Conservation (phyloP, 257 asterid species). For the Jacaranda copaia region DNA sequence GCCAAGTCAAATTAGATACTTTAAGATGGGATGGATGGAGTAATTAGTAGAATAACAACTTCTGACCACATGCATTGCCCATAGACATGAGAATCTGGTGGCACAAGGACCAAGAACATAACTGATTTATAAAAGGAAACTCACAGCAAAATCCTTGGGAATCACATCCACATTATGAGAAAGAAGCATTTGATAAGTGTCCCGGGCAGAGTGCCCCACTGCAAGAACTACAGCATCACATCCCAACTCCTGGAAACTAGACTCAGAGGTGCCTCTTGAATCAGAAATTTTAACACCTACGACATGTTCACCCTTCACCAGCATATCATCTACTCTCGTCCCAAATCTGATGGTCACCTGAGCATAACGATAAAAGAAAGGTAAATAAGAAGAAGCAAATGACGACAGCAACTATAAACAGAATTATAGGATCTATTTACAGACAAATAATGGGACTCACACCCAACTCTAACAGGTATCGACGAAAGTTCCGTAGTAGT, state of each 20-base stretch:
- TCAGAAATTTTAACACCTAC: conserved; percentile 80
- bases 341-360: conserved; percentile 86
- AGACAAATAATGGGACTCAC: conserved; percentile 57
- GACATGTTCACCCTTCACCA: conserved; percentile 66
- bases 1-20: conserved; percentile 9
- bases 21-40: conserved; percentile 14
- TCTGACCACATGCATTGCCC: background rate
- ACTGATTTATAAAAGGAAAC: conserved; percentile 39
- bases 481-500: conserved; percentile 75
- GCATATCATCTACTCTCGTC: conserved; percentile 87
- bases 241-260: conserved; percentile 52
- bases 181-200: conserved; percentile 85
- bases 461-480: conserved; percentile 80
- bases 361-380: conserved; percentile 38
- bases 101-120: conserved; percentile 26
- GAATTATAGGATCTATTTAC: conserved; percentile 23
- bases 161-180: conserved; percentile 76
- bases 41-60: conserved; percentile 17
- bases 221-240: conserved; percentile 95
- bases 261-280: conserved; percentile 47
- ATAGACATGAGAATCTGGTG: conserved; percentile 16
- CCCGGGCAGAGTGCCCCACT: conserved; percentile 98
- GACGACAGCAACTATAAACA: conserved; percentile 24
- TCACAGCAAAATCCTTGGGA: conserved; percentile 88
- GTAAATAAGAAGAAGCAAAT: conserved; percentile 16